Evolutionary conservation across 257 asterid species (phyloP).

Genomic region (Solanum lycopersicoides): DNA sequence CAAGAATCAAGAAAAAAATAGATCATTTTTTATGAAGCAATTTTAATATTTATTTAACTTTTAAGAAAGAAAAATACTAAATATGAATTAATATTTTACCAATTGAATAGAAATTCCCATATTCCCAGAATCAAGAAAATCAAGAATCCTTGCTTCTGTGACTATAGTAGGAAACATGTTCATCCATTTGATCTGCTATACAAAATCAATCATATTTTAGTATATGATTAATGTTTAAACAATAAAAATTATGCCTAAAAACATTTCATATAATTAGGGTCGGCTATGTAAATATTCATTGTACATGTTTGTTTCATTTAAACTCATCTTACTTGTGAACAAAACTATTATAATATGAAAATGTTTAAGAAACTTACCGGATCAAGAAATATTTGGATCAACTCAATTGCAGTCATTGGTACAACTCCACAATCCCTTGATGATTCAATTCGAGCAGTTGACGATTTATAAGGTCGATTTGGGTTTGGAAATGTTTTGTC

Average conservation of each 20-base stretch:
- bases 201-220: not conserved
- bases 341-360: not conserved
- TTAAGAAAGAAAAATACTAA: not conserved
- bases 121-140: conserved; percentile 30
- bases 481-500: conserved; percentile 36
- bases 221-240: not conserved
- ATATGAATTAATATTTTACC: not conserved
- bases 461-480: conserved; percentile 15
- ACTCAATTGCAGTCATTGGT: conserved; percentile 27
- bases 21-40: not conserved
- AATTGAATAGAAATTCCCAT: conserved; percentile 28
- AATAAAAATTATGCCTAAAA: not conserved
- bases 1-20: not conserved
- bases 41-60: not conserved
- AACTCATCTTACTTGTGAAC: not conserved
- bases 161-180: conserved; percentile 52
- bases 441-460: conserved; percentile 43
- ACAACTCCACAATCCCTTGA: conserved; percentile 54
- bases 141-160: conserved; percentile 35
- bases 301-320: not conserved
- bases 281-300: not conserved
- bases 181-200: conserved; percentile 45
- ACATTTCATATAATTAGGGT: not conserved
- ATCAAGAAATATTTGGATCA: conserved; percentile 49
- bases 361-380: conserved; percentile 16